Evolutionary conservation across 495 filamentous ascomycete genomes (phyloP), one percentile per base, ranked within the genome.

Genomic region (Aspergillus bertholletiae): DNA sequence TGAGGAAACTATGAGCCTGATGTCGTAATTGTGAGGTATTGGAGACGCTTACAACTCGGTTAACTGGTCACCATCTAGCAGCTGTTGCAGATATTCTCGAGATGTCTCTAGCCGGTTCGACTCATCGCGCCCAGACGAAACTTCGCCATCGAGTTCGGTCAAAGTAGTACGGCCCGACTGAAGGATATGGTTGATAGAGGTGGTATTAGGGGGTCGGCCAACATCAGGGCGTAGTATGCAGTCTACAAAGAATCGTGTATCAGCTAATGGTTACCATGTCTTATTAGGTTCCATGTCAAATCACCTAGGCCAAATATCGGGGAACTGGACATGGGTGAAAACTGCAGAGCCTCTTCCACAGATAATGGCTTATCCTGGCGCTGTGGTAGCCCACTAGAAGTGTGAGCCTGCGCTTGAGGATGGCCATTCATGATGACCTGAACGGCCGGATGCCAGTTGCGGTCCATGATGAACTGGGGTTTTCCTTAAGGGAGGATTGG

Each of bases 281-380:
- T 47, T 21, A 52, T 30, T 39, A 30, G 26, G 40, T 40, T 13
- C 40, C 39, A 43, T 49, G 46, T 62, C 63, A 53, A 75, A 53
- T 40, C 32, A 96, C 94, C 86, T 55, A 93, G 78, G 56, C 85
- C 85, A 71, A 97, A 96, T 5, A 95, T 87, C 47, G 92, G 81
- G 51, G 96, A 84, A 21, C 90, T 95, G 21, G 89, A 90, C 68
- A 97, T 86, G 2, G 94, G 92, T 15, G 95, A 93, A 71, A 87
- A 96, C 32, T 90, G 90, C 40, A 99, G 75, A 9, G 93, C 93
- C 63, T 97, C 89, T 53, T 89, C 84, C 12, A 97, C 84, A 37
- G 71, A 80, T 40, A 85, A 74, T 20, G 83, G 74, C 46, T 79
- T 72, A 21, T 64, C 57, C 45, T 57, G 66, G 22, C 57, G 68